Base-by-base conservation (phyloP, 78 protist genomes). In the Neovahlkampfia damariscottae region DNA sequence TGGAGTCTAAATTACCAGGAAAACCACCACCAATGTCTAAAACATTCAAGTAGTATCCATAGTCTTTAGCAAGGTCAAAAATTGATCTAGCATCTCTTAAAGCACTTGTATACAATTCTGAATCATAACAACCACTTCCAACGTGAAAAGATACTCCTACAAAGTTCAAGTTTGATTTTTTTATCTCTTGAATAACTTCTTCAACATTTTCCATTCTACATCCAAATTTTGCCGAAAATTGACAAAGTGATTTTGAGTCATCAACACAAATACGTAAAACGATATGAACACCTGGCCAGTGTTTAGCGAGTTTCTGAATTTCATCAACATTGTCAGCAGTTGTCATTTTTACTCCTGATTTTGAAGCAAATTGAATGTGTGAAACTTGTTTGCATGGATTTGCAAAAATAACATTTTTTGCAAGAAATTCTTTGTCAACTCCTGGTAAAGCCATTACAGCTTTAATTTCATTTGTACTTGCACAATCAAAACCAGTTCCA, bases 21-120 rank as follows among this genome's bases (percentile, higher is more conserved):
- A 83, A 96, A 75, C 99, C 99, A 38, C 99, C 99, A 28, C 99
- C 99, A 30, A 94, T 27, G 80, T 96, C 99, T 34, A 96, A 89
- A 10, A 96, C 32, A 30, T 50, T 34, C 68, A 88, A 37, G 30
- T 40, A 32, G 88, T 79, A 78, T 59, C 80, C 84, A 1, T 0
- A 3, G 32, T 8, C 58, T 41, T 4, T 6, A 41, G 40, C 83
- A 5, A 75, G 6, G 86, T 77, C 71, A 32, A 89, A 91, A 67
- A 87, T 88, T 31, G 34, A 32, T 40, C 75, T 50, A 35, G 93
- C 92, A 73, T 68, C 74, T 0, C 3, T 39, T 30, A 90, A 40
- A 1, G 97, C 93, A 1, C 82, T 27, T 31, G n/a, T 86, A 72
- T 76, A 94, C 19, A 93, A 89, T 6, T 8, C 50, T 58, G 87